Base-by-base conservation (phyloP, 179 eudicot genomes). In the Nepenthes alata region DNA sequence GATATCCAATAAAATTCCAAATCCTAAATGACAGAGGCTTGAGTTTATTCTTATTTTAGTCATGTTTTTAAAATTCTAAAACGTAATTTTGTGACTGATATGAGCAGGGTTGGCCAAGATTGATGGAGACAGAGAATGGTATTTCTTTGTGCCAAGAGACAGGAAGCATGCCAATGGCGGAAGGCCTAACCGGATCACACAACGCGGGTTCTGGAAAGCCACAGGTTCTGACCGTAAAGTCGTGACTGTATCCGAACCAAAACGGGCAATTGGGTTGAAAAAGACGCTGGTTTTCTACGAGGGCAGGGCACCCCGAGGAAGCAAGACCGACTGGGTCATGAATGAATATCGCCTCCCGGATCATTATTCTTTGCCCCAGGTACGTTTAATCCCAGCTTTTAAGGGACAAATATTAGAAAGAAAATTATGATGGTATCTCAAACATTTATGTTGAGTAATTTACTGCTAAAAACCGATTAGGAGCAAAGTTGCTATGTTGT, bases 291-390 rank as follows among this genome's bases (percentile, higher is more conserved):
- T 91, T 53, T 91, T 82, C 75, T 91, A 91, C 64, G 56, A 71
- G 57, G 97, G 97, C 37, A 80, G 91, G 72, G 96, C 97, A 8
- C 96, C 97, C 0, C 72, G 86, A 5, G 97, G 97, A 35, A 58
- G 63, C 67, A 88, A 74, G 68, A 91, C 96, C 2, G 94, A 91
- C 64, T 88, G 97, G 96, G 66, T 91, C 62, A 91, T 91, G 97
- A 83, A 83, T 36, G 97, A 88, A 64, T 91, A 85, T 53, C 85
- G 97, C 13, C 73, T 88, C 14, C 96, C 96, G 0, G 87, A 81
- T 37, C 55, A 75, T 25, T 65, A 47, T 63, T 36, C 71, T 9
- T 16, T 59, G 2, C 72, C 70, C 14, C 79, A 80, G 88, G 86
- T 81, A 47, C 37, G 16, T 47, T 49, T 50, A 25, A 25, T 25